A percentile compares a stretch with the other conserved stretches of the same genome.
Conservation (phyloP, 106 monocot genomes). For the Apostasia shenzhenica region DNA sequence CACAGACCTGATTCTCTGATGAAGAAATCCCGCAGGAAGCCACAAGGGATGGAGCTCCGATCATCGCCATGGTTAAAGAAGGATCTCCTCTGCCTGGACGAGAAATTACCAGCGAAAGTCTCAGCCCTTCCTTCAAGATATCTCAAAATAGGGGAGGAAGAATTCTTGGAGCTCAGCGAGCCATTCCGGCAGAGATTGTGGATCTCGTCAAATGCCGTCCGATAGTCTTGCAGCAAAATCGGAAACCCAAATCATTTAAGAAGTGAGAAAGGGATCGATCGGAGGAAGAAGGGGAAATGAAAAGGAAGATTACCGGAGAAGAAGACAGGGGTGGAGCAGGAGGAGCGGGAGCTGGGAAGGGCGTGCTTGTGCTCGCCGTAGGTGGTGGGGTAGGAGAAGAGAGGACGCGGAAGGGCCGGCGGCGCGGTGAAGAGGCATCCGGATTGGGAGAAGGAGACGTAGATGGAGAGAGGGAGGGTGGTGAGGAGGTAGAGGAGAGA, state of each 20-base stretch:
- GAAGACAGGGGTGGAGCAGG: slow-evolving; percentile 52
- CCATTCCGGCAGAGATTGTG: slow-evolving; percentile 20
- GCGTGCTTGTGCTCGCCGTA: slow-evolving; percentile 95
- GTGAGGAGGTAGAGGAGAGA: slow-evolving; percentile 83
- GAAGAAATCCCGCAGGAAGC: slow-evolving; percentile 68
- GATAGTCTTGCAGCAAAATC: slow-evolving; percentile 32
- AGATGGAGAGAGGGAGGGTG: slow-evolving; percentile 56
- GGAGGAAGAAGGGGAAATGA: background rate
- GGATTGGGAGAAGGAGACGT: slow-evolving; percentile 49
- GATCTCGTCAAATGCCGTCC: slow-evolving; percentile 47
- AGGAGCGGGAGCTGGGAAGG: slow-evolving; percentile 41
- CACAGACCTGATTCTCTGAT: slow-evolving; percentile 44
- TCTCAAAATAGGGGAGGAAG: slow-evolving; percentile 28
- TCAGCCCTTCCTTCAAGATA: slow-evolving; percentile 24
- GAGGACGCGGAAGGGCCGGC: background rate
- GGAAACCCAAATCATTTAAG: background rate
- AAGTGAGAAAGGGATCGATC: background rate
- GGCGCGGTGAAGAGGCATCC: slow-evolving; percentile 17
- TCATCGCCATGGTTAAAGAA: slow-evolving; percentile 33
- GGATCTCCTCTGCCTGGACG: slow-evolving; percentile 38
- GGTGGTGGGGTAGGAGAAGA: slow-evolving; percentile 57
- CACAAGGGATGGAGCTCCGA: slow-evolving; percentile 49
- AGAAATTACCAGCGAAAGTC: slow-evolving; percentile 68
- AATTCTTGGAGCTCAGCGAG: slow-evolving; percentile 1
- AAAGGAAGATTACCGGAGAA: slow-evolving; percentile 44